These are phyloP conservation scores for Rhizoclosmatium sp. DNA, from an alignment of 192 early-diverging fungal species.

Conservation along the genomic window DNA sequence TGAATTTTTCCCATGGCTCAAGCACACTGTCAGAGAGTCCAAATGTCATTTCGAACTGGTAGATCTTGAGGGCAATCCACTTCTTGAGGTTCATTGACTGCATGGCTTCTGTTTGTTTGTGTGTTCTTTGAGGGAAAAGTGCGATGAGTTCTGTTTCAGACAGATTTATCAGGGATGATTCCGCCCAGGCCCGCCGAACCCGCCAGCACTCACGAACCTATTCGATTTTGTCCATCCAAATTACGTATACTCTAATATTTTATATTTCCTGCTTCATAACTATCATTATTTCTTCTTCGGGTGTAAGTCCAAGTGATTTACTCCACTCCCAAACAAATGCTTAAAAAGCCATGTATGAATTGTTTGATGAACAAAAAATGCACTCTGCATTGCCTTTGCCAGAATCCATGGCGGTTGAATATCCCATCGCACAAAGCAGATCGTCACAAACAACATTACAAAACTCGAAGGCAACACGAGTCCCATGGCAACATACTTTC, in stretches of 20 bases:
- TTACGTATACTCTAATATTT: too few species aligned
- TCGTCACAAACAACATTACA: neutral
- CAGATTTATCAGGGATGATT: too few species aligned
- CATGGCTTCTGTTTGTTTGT: neutral
- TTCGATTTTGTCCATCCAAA: too few species aligned
- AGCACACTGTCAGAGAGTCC: slow-evolving; percentile 87
- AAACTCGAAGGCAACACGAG: neutral
- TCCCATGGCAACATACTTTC: neutral
- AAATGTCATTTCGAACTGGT: slow-evolving; percentile 91
- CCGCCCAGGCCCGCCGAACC: too few species aligned
- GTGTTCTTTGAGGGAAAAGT: neutral
- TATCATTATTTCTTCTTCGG: too few species aligned
- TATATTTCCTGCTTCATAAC: too few species aligned
- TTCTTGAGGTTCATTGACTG: neutral
- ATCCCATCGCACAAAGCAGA: neutral
- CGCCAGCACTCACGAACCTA: too few species aligned
- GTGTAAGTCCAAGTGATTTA: slow-evolving; percentile 3
- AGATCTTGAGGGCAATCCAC: slow-evolving; percentile 72
- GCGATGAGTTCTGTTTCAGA: too few species aligned
- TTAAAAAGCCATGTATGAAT: neutral
- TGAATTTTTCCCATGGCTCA: slow-evolving; percentile 94
- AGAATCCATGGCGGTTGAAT: slow-evolving; percentile 7
- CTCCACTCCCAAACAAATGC: slow-evolving; percentile 17
- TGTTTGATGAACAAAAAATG: neutral
- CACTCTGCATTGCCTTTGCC: neutral